Base-by-base conservation (phyloP, 2,329 filamentous ascomycete genomes). In the Calonectria multiphialidica region DNA sequence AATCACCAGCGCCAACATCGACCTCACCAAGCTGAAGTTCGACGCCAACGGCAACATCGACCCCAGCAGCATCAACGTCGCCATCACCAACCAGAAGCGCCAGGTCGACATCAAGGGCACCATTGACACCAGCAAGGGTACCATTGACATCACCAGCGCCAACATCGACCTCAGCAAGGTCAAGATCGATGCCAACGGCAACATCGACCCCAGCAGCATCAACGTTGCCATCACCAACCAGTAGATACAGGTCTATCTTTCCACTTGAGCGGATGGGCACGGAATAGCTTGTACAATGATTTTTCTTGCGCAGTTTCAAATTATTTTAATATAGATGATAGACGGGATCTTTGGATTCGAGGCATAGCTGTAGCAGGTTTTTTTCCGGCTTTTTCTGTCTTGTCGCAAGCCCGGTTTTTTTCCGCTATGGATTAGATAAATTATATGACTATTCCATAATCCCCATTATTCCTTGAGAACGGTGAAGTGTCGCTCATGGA, bases 391-490 rank as follows among this genome's bases (percentile, higher is more conserved):
- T 23, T 25, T 16, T 37, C 21, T 9, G 4, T 57, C 33, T 18
- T 18, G 53, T 57, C 35, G 33, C 35, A 59, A 25, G 33, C 53
- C 33, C 40, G 21, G 33, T 55, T 59, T 59, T 59, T 57, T 59
- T 21, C 53, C 53, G 8, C 53, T 59, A 59, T 59, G 53, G 53
- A 59, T 40, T 59, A 59, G 53, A 59, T 59, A 59, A 59, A 47
- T 40, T 40, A 59, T 59, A 59, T 59, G 53, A 37, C 53, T 59
- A 59, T 59, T 59, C 53, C 53, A 59, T 59, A 59, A 59, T 47
- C 44, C 44, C 44, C 4, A 30, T 30, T 3, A 59, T 59, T 23
- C 35, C 53, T 40, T n/a, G 16, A 23, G 16, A 25, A 13, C 35
- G 53, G 35, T 40, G 35, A 33, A 25, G 40, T 47, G 21, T 40